Conservation (phyloP, 2,329 filamentous ascomycete species). For the Ophiostoma sp. region DNA sequence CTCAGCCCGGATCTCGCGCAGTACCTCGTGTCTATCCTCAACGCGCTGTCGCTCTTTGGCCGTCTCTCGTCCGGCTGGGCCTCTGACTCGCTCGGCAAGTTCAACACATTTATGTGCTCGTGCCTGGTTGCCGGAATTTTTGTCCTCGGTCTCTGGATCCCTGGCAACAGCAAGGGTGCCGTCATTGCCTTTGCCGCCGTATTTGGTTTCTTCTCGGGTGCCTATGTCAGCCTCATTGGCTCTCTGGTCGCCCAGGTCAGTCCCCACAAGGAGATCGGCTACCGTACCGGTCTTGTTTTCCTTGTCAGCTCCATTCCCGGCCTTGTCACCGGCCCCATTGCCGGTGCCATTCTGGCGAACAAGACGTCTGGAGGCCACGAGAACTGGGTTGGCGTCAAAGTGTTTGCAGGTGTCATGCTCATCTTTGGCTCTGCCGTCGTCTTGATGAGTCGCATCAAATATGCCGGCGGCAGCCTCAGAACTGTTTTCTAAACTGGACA, state of each 20-base stretch:
- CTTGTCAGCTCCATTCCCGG: conserved; percentile 47
- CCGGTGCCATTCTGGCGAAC: conserved; percentile 35
- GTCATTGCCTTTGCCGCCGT: conserved; percentile 39
- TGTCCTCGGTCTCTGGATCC: conserved; percentile 42
- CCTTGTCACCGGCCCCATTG: conserved; percentile 48
- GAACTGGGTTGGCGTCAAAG: conserved; percentile 36
- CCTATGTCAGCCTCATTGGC: conserved; percentile 37
- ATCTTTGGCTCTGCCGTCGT: conserved; percentile 31
- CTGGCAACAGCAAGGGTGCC: conserved; percentile 30
- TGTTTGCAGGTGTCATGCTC: conserved; percentile 35
- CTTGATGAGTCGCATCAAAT: conserved; percentile 28
- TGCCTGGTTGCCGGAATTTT: conserved; percentile 38
- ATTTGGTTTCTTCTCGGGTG: conserved; percentile 38
- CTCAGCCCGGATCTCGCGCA: conserved; percentile 26
- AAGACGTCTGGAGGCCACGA: conserved; percentile 17
- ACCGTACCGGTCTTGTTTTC: conserved; percentile 49
- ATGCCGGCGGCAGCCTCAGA: conserved; percentile 29
- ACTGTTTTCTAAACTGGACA: conserved; percentile 28
- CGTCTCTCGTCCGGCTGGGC: conserved; percentile 29
- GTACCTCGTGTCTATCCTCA: conserved; percentile 30
- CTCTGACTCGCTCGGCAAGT: conserved; percentile 37
- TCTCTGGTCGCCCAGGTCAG: conserved; percentile 47
- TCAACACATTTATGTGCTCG: conserved; percentile 43
- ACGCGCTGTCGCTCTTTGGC: conserved; percentile 35
- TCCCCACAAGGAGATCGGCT: conserved; percentile 49